A percentile compares a stretch with the other conserved stretches of the same genome.
phyloP scores from a whole-genome alignment of 2,329 filamentous ascomycete genomes.

The Colletotrichum liriopes region DNA sequence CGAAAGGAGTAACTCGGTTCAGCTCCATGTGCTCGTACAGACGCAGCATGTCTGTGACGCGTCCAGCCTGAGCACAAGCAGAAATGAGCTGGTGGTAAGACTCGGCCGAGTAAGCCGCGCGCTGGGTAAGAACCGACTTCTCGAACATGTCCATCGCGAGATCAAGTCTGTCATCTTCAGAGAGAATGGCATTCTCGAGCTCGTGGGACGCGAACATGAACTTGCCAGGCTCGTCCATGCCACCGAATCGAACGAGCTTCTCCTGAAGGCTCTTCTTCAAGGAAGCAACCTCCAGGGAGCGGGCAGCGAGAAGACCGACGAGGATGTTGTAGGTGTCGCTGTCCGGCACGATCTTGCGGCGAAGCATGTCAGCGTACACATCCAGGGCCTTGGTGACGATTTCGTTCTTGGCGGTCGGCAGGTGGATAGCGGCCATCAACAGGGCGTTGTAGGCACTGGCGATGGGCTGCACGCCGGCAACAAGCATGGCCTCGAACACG shows the following conservation, averaged over 20 bases:
- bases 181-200: slow-evolving; percentile 87
- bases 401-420: slow-evolving; percentile 85
- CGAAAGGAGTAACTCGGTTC: slow-evolving; percentile 80
- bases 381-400: slow-evolving; percentile 92
- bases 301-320: slow-evolving; percentile 84
- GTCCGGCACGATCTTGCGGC: slow-evolving; percentile 85
- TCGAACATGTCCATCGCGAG: slow-evolving; percentile 91
- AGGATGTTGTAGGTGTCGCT: slow-evolving; percentile 90
- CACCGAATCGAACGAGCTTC: slow-evolving; percentile 87
- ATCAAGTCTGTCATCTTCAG: slow-evolving; percentile 88
- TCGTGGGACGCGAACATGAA: slow-evolving; percentile 93
- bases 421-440: slow-evolving; percentile 85
- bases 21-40: slow-evolving; percentile 94
- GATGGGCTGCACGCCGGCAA: slow-evolving; percentile 84
- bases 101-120: slow-evolving; percentile 80
- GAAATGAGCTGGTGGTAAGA: slow-evolving; percentile 89
- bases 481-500: slow-evolving; percentile 91
- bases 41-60: slow-evolving; percentile 89
- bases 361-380: slow-evolving; percentile 97
- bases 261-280: slow-evolving; percentile 83
- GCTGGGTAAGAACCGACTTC: slow-evolving; percentile 76
- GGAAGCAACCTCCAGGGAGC: slow-evolving; percentile 83
- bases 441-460: slow-evolving; percentile 93
- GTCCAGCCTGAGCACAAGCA: slow-evolving; percentile 87
- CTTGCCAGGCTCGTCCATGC: slow-evolving; percentile 85